A percentile compares a stretch with the other conserved stretches of the same genome.
phyloP scores from a whole-genome alignment of 208 protist genomes.

The Trypanosoma avium region DNA sequence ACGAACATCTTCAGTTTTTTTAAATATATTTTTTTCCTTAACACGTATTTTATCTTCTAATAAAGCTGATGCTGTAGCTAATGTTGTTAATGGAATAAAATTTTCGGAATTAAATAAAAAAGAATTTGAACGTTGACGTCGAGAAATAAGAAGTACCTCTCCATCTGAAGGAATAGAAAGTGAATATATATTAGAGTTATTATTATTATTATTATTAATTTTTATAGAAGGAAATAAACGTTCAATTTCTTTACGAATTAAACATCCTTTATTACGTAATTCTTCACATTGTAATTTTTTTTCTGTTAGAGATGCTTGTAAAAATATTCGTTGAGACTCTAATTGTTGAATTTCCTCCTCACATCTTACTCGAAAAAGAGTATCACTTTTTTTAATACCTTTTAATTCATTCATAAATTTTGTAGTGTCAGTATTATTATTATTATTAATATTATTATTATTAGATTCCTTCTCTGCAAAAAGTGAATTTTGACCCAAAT shows the following conservation, averaged over 20 bases:
- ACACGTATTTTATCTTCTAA: constrained; percentile 9
- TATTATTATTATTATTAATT: too few relatives aligned
- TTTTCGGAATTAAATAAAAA: neutral
- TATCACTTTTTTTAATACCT: neutral
- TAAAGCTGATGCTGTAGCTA: neutral
- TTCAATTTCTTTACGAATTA: neutral
- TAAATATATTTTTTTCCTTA: neutral
- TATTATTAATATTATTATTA: too few relatives aligned
- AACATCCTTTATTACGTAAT: neutral
- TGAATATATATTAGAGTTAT: neutral
- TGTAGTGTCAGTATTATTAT: too few relatives aligned
- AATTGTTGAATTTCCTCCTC: constrained; percentile 3
- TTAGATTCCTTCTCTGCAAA: neutral
- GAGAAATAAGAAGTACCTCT: neutral
- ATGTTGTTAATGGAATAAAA: neutral
- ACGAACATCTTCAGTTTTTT: neutral
- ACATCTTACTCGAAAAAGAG: constrained; percentile 2
- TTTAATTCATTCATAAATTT: neutral
- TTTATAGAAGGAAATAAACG: neutral
- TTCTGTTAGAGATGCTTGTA: neutral
- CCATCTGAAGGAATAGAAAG: constrained; percentile 3
- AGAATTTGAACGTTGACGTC: neutral
- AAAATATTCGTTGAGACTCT: constrained; percentile 2
- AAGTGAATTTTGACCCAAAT: neutral
- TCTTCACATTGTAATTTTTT: constrained; percentile 6